Conservation (phyloP, 345 rosid species). For the Arabidopsis arenosa region DNA sequence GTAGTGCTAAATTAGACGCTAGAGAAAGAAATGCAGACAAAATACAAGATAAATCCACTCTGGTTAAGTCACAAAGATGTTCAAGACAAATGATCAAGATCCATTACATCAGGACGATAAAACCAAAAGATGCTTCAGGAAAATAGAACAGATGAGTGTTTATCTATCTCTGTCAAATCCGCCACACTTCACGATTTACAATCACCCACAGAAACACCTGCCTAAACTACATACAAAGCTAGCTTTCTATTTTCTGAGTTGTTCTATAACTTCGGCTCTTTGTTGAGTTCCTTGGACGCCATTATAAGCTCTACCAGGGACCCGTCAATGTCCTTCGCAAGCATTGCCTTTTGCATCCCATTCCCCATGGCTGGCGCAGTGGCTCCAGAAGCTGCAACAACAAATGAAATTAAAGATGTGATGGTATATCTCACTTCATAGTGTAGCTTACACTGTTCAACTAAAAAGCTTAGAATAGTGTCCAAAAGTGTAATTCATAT, state of each 20-base stretch:
- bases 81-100: conserved; percentile 25
- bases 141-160: conserved; percentile 25
- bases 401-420: neutral
- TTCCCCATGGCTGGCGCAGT: conserved; percentile 53
- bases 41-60: conserved; percentile 19
- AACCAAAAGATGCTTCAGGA: conserved; percentile 34
- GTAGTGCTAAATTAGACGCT: neutral
- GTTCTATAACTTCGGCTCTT: conserved; percentile 36
- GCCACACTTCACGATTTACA: conserved; percentile 56
- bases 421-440: neutral
- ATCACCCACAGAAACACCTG: conserved; percentile 43
- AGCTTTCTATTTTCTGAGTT: conserved; percentile 40
- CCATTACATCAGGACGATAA: conserved; percentile 38
- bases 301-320: conserved; percentile 67
- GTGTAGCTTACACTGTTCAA: neutral
- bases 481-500: neutral
- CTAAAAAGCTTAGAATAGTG: neutral
- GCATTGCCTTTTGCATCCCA: conserved; percentile 64
- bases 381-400: conserved; percentile 56
- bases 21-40: conserved; percentile 1
- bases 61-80: conserved; percentile 29
- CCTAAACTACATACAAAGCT: conserved; percentile 51
- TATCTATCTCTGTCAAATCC: conserved; percentile 38
- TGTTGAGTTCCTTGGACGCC: conserved; percentile 19
- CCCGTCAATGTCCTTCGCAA: conserved; percentile 87